A percentile compares a stretch with the other conserved stretches of the same genome.
These are phyloP conservation scores for Wickerhamiella azymoides DNA, from an alignment of 805 yeast species.

Conservation along the genomic window DNA sequence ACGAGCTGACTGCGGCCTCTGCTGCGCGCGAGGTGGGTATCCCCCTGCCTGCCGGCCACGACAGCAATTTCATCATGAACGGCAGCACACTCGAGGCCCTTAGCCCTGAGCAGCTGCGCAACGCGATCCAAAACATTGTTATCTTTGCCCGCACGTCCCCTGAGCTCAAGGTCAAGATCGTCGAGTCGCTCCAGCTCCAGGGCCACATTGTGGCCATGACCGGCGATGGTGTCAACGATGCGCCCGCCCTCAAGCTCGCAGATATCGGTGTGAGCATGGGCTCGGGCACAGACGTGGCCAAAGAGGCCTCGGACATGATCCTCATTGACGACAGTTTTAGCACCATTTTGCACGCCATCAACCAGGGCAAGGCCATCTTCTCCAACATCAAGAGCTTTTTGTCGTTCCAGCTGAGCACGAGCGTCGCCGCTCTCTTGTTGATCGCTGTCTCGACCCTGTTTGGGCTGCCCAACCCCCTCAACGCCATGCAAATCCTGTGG, in stretches of 20 bases:
- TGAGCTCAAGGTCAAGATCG: conserved; percentile 38
- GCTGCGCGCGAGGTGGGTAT: conserved; percentile 48
- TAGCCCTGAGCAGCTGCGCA: conserved; percentile 57
- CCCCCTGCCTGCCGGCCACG: conserved; percentile 38
- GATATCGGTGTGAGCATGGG: conserved; percentile 88
- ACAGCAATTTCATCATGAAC: conserved; percentile 54
- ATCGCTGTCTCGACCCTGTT: conserved; percentile 79
- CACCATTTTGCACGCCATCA: conserved; percentile 83
- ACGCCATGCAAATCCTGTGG: conserved; percentile 98
- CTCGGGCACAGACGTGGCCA: conserved; percentile 95
- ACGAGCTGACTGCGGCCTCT: conserved; percentile 36
- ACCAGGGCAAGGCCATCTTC: conserved; percentile 96
- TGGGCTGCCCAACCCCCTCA: conserved; percentile 83
- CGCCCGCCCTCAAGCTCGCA: conserved; percentile 93
- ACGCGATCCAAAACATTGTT: conserved; percentile 66
- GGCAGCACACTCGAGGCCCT: conserved; percentile 73
- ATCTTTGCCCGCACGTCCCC: conserved; percentile 33
- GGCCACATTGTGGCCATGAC: conserved; percentile 98
- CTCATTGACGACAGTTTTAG: conserved; percentile 93
- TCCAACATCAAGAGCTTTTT: conserved; percentile 88
- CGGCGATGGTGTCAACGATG: conserved; percentile 98
- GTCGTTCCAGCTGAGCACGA: conserved; percentile 90
- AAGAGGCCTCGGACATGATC: conserved; percentile 97
- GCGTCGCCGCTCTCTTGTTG: conserved; percentile 85
- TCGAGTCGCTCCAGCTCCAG: conserved; percentile 39